These are phyloP conservation scores for Tolypocladium guangdongense DNA, from an alignment of 2,329 filamentous ascomycete genomes.

Conservation along the genomic window DNA sequence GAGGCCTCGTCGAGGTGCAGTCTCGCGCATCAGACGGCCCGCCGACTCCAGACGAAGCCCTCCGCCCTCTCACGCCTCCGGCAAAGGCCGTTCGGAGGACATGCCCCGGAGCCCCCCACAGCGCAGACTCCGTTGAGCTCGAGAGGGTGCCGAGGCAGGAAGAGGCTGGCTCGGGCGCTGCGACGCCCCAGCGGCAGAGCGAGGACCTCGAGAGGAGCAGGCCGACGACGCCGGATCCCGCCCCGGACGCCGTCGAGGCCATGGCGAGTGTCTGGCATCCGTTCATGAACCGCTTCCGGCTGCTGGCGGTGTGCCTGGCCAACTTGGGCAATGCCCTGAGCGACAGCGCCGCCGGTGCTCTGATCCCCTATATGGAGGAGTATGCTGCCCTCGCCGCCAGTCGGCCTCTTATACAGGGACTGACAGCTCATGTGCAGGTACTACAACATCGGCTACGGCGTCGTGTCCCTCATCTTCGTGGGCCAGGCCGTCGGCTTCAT, in stretches of 20 bases:
- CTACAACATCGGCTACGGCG: slow-evolving; percentile 65
- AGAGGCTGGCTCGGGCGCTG: slow-evolving; percentile 2
- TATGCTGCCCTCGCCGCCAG: slow-evolving; percentile 15
- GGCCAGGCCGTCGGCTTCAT: slow-evolving; percentile 70
- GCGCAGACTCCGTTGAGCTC: slow-evolving; percentile 17
- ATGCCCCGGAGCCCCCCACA: slow-evolving; percentile 26
- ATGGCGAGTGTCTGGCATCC: slow-evolving; percentile 48
- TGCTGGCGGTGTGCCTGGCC: slow-evolving; percentile 52
- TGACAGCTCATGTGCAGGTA: slow-evolving; percentile 25
- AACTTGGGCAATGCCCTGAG: slow-evolving; percentile 61
- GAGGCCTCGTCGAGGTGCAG: slow-evolving; percentile 21
- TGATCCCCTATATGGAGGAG: slow-evolving; percentile 72
- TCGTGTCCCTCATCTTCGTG: slow-evolving; percentile 75
- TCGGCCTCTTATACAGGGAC: not conserved
- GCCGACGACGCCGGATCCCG: slow-evolving; percentile 30
- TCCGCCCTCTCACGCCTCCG: slow-evolving; percentile 17
- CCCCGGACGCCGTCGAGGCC: slow-evolving; percentile 29
- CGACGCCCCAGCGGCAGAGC: slow-evolving; percentile 4
- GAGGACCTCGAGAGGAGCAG: slow-evolving; percentile 42
- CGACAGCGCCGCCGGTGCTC: slow-evolving; percentile 64
- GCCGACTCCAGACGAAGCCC: slow-evolving; percentile 8
- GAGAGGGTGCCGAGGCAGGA: slow-evolving; percentile 9
- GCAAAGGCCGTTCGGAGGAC: slow-evolving; percentile 26
- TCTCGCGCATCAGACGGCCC: slow-evolving; percentile 9
- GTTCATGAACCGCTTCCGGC: slow-evolving; percentile 59